Base-by-base conservation (phyloP, 306 rosid species). In the Abrus pulchellus region DNA sequence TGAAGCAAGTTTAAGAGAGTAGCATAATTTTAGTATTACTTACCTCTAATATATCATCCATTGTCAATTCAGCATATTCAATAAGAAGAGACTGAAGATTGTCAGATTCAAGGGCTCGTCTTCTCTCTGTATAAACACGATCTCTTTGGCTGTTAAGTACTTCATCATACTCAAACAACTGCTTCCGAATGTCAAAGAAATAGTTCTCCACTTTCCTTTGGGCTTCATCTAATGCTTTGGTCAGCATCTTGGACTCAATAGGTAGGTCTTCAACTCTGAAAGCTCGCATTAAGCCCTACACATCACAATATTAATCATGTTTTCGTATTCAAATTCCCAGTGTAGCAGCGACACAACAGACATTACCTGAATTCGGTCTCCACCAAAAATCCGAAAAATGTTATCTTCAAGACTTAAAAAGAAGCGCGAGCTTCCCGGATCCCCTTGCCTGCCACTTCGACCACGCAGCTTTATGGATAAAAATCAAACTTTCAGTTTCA, bases 211-310 rank as follows among this genome's bases (percentile, higher is more conserved):
- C 99, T 91, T 95, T 95, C 82, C 97, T 85, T 78, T 95, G 99
- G 83, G 99, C 99, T 88, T 95, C 99, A 84, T 93, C 98, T 52
- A 95, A 90, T 86, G 99, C 98, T 89, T 93, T 95, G 80, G 99
- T 95, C 83, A 95, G 85, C 98, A 95, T 95, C 93, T 89, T 88
- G 76, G 99, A 95, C 79, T 95, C 99, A 34, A 95, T 95, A 75
- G 99, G 99, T 38, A 95, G 90, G 84, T 95, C 98, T 83, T 95
- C 99, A 68, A 95, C 97, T 91, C 98, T 91, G 71, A 95, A 95
- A 45, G 99, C 99, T 75, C 85, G 89, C 99, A 93, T 95, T 77
- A 95, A 85, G 87, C 98, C 99, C 99, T 95, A 72, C 66, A 75
- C 61, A 72, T 81, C 79, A 82, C 40, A 85, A 79, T 48, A 77